phyloP scores from a whole-genome alignment of 192 early-diverging fungal species.

The Chytriomyces sp. region DNA sequence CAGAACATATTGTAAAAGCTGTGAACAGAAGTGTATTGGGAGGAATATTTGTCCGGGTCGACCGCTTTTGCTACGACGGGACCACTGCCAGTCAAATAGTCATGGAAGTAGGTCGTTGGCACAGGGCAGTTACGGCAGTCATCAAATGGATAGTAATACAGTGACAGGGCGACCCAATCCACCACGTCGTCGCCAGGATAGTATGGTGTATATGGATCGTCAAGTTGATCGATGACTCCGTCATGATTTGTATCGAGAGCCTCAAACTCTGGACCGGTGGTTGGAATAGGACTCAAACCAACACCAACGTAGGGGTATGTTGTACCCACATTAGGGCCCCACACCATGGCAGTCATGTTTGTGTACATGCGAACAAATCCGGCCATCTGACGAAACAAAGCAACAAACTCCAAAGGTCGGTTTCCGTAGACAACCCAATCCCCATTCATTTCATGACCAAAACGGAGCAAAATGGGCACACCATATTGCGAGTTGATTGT shows the following conservation, averaged over 20 bases:
- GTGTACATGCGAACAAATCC: slow-evolving; percentile 32
- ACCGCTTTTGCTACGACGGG: neutral
- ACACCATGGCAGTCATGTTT: slow-evolving; percentile 54
- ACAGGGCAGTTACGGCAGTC: slow-evolving; percentile 1
- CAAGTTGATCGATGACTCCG: slow-evolving; percentile 27
- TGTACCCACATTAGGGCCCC: slow-evolving; percentile 51
- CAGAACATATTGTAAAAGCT: slow-evolving; percentile 50
- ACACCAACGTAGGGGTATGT: slow-evolving; percentile 41
- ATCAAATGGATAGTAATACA: slow-evolving; percentile 24
- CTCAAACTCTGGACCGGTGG: slow-evolving; percentile 15
- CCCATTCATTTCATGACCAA: slow-evolving; percentile 56
- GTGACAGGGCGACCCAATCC: slow-evolving; percentile 35
- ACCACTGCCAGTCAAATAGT: slow-evolving; percentile 11
- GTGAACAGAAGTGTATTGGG: slow-evolving; percentile 12
- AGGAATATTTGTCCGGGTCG: neutral
- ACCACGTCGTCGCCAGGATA: slow-evolving; percentile 41
- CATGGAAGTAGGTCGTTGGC: slow-evolving; percentile 12
- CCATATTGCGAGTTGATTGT: slow-evolving; percentile 35
- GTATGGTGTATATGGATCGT: slow-evolving; percentile 38
- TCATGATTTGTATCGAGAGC: slow-evolving; percentile 43
- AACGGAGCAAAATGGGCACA: slow-evolving; percentile 45
- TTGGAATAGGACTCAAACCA: neutral
- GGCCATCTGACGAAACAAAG: slow-evolving; percentile 33
- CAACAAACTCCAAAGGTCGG: slow-evolving; percentile 31
- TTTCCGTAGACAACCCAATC: slow-evolving; percentile 34